Evolutionary conservation across 2,329 filamentous ascomycete species (phyloP), one percentile per base, ranked within the genome.

Genomic region (Arthrobotrys pseudoclavata): DNA sequence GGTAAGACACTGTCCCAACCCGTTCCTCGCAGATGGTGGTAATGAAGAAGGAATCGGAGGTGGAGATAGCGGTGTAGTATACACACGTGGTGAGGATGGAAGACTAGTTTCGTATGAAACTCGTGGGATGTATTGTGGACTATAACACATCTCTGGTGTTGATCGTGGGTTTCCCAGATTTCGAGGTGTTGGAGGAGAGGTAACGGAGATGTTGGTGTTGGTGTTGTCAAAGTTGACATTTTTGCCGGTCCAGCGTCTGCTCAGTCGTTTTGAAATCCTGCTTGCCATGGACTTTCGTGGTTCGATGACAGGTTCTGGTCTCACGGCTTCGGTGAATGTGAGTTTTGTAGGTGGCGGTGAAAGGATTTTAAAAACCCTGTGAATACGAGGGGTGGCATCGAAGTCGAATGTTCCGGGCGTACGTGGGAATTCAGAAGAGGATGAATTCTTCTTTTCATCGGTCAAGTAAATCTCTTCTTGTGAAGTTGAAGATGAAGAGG

Each of bases 341-440:
- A 76, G 60, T n/a, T 64, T 76, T 13, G 72, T 66, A 13, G 72
- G 50, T 31, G 72, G 66, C 2, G 72, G 67, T 1, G 72, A 76
- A 4, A 76, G 42, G 18, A 76, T 55, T 45, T 52, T 64, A 13
- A 76, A 76, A 15, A 76, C 67, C 26, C 50, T 76, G 12, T 70
- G 52, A 12, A 76, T 34, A 13, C 72, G 72, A 2, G 72, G 72
- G n/a, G 72, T 76, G 29, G 72, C 42, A 20, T 76, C 72, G 50
- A 76, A 47, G 45, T 76, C 66, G 9, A 76, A 66, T 12, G 61
- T 53, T 29, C 50, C 55, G 6, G 71, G 50, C 6, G 57, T 26
- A 42, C 48, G 47, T 10, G 66, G 50, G 29, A 15, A 62, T n/a
- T 60, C 66, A 15, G 48, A 45, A 2, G 66, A 67, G 4, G 40